Evolutionary conservation across 768 basidiomycete species (phyloP), one percentile per base, ranked within the genome.

Genomic region (Amanita fuliginea): DNA sequence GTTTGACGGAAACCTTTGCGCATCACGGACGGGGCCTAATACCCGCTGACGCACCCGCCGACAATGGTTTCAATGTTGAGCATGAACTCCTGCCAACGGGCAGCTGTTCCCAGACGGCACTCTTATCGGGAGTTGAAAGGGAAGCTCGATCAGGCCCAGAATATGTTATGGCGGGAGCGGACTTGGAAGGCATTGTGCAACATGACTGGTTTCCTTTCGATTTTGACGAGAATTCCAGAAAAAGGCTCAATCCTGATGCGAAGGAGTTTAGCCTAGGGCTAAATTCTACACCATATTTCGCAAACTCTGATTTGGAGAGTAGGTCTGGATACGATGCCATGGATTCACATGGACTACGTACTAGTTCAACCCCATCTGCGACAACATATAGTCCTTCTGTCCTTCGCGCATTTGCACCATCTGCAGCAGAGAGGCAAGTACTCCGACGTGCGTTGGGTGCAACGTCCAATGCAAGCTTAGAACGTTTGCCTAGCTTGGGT

Each of bases 331-430:
- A 72, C 56, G 80, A 81, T 53, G 75, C 75, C 14, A 66, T 83
- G 32, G 81, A 81, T 57, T 80, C 81, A 14, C 80, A 72, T 37
- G 78, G 81, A n/a, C 64, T 76, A 10, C 67, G 67, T 36, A 54
- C 65, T 13, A 60, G 57, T 46, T 53, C 63, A 42, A 54, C 67
- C 39, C 52, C 71, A 3, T 60, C 67, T 1, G 56, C 70, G 0
- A 60, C 72, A 2, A 72, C 78, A 3, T 69, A 73, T 8, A 74
- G 60, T 42, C 70, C 65, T 41, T 75, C 74, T 26, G 64, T 80
- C 18, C 69, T 87, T 51, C 86, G 85, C 59, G 89, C 88, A 14
- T 93, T 93, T 63, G 88, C 86, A 32, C 89, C 88, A 28, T 91
- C 88, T 54, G 85, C 83, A 47, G 87, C 82, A 54, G 89, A 93